These are phyloP conservation scores for Fonsecaea monophora DNA, from an alignment of 2,329 filamentous ascomycete genomes.

Conservation along the genomic window DNA sequence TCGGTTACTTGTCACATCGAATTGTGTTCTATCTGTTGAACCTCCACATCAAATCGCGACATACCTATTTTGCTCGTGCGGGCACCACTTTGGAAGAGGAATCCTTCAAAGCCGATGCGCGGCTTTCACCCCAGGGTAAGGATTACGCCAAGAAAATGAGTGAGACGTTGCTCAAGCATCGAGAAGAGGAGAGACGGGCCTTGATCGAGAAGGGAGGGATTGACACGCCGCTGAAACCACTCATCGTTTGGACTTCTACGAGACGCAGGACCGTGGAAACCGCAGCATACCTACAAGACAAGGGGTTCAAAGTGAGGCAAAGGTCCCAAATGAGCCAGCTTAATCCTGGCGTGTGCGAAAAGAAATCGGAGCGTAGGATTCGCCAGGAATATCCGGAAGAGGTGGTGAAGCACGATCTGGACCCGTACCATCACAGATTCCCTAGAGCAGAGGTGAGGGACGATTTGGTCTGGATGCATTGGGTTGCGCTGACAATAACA, in stretches of 20 bases:
- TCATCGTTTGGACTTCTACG: constrained; percentile 95
- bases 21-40: constrained; percentile 99
- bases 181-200: constrained; percentile 77
- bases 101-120: constrained; percentile 88
- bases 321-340: constrained; percentile 96
- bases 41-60: constrained; percentile 83
- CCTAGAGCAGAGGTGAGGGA: constrained; percentile 81
- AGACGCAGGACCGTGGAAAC: constrained; percentile 90
- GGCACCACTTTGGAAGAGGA: constrained; percentile 87
- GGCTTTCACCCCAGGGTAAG: constrained; percentile 78
- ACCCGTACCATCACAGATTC: constrained; percentile 97
- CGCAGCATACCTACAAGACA: constrained; percentile 76
- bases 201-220: constrained; percentile 72
- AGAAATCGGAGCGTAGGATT: constrained; percentile 83
- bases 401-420: constrained; percentile 87
- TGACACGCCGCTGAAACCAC: constrained; percentile 73
- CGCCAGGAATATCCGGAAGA: constrained; percentile 85
- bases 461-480: not conserved
- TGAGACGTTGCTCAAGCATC: constrained; percentile 79
- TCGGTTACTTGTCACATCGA: constrained; percentile 93
- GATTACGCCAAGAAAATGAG: constrained; percentile 87
- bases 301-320: constrained; percentile 85
- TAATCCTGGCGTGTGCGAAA: constrained; percentile 95
- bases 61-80: constrained; percentile 54
- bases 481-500: constrained; percentile 48